Conservation (phyloP, 179 eudicot genomes). For the Nepenthes alata region DNA sequence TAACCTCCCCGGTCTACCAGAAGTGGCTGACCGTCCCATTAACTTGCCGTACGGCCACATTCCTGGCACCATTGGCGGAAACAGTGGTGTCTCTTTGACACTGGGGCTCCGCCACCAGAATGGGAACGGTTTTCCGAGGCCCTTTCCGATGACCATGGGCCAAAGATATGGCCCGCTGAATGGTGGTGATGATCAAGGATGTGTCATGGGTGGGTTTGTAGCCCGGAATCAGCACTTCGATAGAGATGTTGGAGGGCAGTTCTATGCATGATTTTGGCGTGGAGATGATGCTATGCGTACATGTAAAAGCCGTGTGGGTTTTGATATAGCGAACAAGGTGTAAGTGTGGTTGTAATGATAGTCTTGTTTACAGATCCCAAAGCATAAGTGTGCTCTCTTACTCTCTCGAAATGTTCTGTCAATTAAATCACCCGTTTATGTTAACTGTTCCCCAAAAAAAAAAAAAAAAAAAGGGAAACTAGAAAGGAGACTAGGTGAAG, state of each 20-base stretch:
- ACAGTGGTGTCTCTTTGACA: slow-evolving; percentile 45
- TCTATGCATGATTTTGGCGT: slow-evolving; percentile 38
- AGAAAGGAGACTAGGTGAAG: too few species aligned
- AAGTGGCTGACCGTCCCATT: slow-evolving; percentile 9
- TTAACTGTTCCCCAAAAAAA: too few species aligned
- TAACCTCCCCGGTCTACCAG: slow-evolving; percentile 12
- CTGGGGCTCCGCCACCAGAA: slow-evolving; percentile 58
- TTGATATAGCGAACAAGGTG: too few species aligned
- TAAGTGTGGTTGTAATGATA: too few species aligned
- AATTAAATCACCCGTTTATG: too few species aligned
- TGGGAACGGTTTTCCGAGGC: slow-evolving; percentile 22
- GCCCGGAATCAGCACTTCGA: slow-evolving; percentile 29
- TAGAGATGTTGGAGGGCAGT: slow-evolving; percentile 37
- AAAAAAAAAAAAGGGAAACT: too few species aligned
- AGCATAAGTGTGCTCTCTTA: too few species aligned
- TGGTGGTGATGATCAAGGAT: slow-evolving; percentile 20
- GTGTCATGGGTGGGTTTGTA: slow-evolving; percentile 24
- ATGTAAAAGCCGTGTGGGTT: too few species aligned
- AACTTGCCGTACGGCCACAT: slow-evolving; percentile 18
- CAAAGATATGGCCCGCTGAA: slow-evolving; percentile 25
- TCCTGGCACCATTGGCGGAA: slow-evolving; percentile 13
- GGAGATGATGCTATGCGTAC: too few species aligned
- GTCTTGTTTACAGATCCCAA: too few species aligned
- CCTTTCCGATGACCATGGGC: slow-evolving; percentile 29
- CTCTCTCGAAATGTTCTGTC: too few species aligned